Base-by-base conservation (phyloP, 2,329 filamentous ascomycete genomes). In the Mollisia scopiformis region DNA sequence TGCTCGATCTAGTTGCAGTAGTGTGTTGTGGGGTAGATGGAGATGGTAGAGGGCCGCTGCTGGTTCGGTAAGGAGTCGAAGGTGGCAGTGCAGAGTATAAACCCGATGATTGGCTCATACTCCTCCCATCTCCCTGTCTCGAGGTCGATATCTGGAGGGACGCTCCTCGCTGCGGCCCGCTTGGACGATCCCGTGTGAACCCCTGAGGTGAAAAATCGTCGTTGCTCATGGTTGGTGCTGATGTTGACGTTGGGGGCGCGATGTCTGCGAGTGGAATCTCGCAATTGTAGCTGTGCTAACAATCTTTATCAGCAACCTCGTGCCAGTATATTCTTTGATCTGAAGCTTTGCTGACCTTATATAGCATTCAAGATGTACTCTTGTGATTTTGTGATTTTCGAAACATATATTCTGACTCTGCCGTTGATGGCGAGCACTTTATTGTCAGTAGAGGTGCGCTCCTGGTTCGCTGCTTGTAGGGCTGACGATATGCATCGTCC, bases 71-170 rank as follows among this genome's bases (percentile, higher is more conserved):
- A 19, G 62, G 31, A 43, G 27, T 11, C 30, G 39, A 46, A 28
- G 51, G 62, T 53, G 61, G 59, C 62, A 53, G 55, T 60, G 58
- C 59, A 41, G 39, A 14, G 35, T 52, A 21, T 25, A 16, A 30
- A 33, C 37, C 25, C 50, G 35, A 21, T 47, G 55, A 58, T 52
- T 55, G 49, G 57, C 51, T 30, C 21, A 16, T 10, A 46, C 13
- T 14, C 41, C 8, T 35, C 39, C 54, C 47, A 55, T 51, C 41
- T 21, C 19, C 25, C 43, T 55, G 51, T 50, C 54, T 58, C 25
- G 59, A 59, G 27, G 62, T 59, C 37, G 62, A 57, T 6, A 59
- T 55, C 6, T 56, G 51, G 21, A 59, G 56, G 35, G 59, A 46
- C 31, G 19, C 41, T 25, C 37, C 57, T 55, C 56, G 52, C 27